Base-by-base conservation (phyloP, 495 filamentous ascomycete species). In the Cercophora scortea region DNA sequence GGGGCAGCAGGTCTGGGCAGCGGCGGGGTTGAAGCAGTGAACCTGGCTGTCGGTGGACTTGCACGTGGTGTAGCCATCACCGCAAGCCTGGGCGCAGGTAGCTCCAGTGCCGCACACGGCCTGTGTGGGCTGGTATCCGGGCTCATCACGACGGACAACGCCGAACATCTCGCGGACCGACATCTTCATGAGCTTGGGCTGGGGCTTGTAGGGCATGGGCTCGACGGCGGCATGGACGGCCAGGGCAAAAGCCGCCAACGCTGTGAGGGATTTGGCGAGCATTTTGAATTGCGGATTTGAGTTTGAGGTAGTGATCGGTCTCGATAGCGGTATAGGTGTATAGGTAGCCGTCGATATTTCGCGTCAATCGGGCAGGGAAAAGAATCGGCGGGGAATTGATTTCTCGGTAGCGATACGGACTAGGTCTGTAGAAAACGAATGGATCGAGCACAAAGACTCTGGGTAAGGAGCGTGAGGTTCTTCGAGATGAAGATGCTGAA, bases 31-130 rank as follows among this genome's bases (percentile, higher is more conserved):
- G 65, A 56, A 77, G 62, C 74, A 77, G 65, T 77, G 73, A 15
- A 70, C 57, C 10, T 62, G 32, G 42, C 48, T 51, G 53, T 74
- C 69, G 33, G 44, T 60, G 35, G 74, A 72, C 32, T 63, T 47
- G 61, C 74, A 76, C 41, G 68, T 57, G 25, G 51, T 47, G 54
- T 68, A 77, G 18, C 70, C 72, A 39, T 63, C 65, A 19, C 73
- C 73, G 61, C 74, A 77, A 42, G 74, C 73, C 56, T 74, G 67
- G n/a, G 63, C 63, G 61, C 72, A 76, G 4, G 74, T 76, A 44
- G 61, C 45, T 38, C 73, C 74, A 19, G 54, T 48, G 16, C 64
- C 60, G 49, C 74, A 76, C 33, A 65, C 59, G 38, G 66, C 61
- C 61, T 70, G 62, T 42, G 60, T 59, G 16, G 74, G 72, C 55